These are phyloP conservation scores for Calycina marina DNA, from an alignment of 2,329 filamentous ascomycete genomes.

Conservation along the genomic window DNA sequence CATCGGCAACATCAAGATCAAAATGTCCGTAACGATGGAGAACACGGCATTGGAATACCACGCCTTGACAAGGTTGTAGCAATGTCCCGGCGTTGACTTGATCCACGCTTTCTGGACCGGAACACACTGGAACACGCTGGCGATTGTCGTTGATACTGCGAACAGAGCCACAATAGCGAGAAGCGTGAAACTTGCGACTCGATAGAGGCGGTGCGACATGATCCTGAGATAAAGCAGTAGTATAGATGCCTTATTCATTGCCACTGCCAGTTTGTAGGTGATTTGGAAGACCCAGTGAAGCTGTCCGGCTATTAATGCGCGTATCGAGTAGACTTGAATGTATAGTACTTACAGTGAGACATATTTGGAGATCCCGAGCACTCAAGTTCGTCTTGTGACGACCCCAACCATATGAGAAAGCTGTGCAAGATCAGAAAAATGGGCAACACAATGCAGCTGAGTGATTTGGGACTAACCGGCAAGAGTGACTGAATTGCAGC, in stretches of 20 bases:
- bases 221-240: slow-evolving; percentile 38
- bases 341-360: no score
- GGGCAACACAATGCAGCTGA: no score
- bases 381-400: no score
- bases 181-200: slow-evolving; percentile 27
- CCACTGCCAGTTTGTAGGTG: slow-evolving; percentile 39
- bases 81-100: slow-evolving; percentile 26
- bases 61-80: slow-evolving; percentile 30
- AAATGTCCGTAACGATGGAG: slow-evolving; percentile 23
- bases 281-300: slow-evolving; percentile 36
- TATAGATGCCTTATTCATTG: slow-evolving; percentile 37
- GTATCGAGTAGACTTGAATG: no score
- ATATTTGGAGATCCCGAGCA: no score
- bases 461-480: no score
- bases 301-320: no score
- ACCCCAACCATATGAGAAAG: no score
- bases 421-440: no score
- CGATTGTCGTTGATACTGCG: slow-evolving; percentile 29
- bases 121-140: slow-evolving; percentile 34
- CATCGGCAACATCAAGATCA: slow-evolving; percentile 23
- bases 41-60: slow-evolving; percentile 31
- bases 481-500: no score
- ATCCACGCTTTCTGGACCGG: slow-evolving; percentile 34
- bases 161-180: slow-evolving; percentile 30
- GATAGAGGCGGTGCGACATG: slow-evolving; percentile 33